These are phyloP conservation scores for Xenoacremonium recifei DNA, from an alignment of 2,329 filamentous ascomycete genomes.

Conservation along the genomic window DNA sequence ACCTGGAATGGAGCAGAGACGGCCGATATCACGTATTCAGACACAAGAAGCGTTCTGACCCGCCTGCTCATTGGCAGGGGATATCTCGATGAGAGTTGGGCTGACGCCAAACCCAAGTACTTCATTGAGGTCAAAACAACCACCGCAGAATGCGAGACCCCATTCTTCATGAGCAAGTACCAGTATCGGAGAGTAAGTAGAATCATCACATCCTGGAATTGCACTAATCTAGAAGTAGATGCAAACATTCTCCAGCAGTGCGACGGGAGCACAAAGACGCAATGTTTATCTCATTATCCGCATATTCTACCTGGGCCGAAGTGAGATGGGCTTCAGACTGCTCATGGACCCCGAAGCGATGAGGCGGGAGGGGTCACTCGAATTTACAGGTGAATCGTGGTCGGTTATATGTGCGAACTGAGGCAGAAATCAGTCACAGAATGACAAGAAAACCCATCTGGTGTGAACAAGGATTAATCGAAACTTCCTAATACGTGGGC, in stretches of 20 bases:
- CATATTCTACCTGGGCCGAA: slow-evolving; percentile 35
- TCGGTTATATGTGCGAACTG: too few species aligned
- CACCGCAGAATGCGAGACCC: slow-evolving; percentile 31
- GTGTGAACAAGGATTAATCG: too few species aligned
- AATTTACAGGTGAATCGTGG: slow-evolving; percentile 16
- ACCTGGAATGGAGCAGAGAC: slow-evolving; percentile 43
- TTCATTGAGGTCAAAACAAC: slow-evolving; percentile 54
- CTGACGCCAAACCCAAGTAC: slow-evolving; percentile 33
- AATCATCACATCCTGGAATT: not conserved
- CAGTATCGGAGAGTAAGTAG: slow-evolving; percentile 41
- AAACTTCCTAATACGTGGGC: too few species aligned
- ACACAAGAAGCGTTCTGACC: slow-evolving; percentile 34
- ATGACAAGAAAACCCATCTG: too few species aligned
- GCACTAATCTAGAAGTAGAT: slow-evolving; percentile 19
- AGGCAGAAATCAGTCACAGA: too few species aligned
- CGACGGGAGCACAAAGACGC: slow-evolving; percentile 1
- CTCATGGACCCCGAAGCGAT: slow-evolving; percentile 38
- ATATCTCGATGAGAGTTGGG: slow-evolving; percentile 31
- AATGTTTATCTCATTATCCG: slow-evolving; percentile 40
- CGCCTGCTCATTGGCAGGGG: slow-evolving; percentile 31
- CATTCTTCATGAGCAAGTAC: slow-evolving; percentile 46
- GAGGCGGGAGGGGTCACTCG: slow-evolving; percentile 19
- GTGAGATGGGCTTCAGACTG: slow-evolving; percentile 30
- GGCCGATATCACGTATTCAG: slow-evolving; percentile 45
- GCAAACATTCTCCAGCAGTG: slow-evolving; percentile 7